phyloP scores from a whole-genome alignment of 805 yeast genomes.

The Candida stauntonica region DNA sequence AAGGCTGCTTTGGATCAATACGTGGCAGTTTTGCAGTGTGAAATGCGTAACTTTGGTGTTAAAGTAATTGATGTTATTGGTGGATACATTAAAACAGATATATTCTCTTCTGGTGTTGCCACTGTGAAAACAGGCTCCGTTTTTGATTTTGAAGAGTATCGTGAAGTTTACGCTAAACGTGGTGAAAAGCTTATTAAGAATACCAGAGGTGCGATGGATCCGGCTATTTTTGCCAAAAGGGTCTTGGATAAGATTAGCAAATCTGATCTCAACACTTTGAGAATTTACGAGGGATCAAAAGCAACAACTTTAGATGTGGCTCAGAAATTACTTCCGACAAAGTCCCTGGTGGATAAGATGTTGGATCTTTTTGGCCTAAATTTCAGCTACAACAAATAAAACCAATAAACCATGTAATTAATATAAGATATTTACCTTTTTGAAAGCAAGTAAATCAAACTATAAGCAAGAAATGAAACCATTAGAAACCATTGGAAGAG shows the following conservation, averaged over 20 bases:
- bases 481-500: too few species aligned
- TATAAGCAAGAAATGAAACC: too few species aligned
- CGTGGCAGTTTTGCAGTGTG: constrained; percentile 34
- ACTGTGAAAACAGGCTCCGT: constrained; percentile 17
- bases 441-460: background rate
- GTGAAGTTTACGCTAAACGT: constrained; percentile 11
- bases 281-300: constrained; percentile 22
- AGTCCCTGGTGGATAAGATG: constrained; percentile 14
- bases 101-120: constrained; percentile 18
- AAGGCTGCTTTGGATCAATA: constrained; percentile 42
- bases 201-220: constrained; percentile 24
- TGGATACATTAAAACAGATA: constrained; percentile 38
- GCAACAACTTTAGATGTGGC: constrained; percentile 11
- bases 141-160: constrained; percentile 20
- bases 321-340: constrained; percentile 10
- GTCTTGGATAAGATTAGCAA: constrained; percentile 34
- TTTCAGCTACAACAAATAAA: constrained; percentile 23
- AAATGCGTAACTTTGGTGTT: constrained; percentile 38
- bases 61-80: constrained; percentile 38
- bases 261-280: constrained; percentile 15
- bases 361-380: constrained; percentile 19
- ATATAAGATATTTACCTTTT: background rate
- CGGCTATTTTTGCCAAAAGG: constrained; percentile 37
- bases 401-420: constrained; percentile 4
- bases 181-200: constrained; percentile 3